Evolutionary conservation across 2,329 filamentous ascomycete genomes (phyloP), one percentile per base, ranked within the genome.

Genomic region (Acephala macrosclerotiorum): DNA sequence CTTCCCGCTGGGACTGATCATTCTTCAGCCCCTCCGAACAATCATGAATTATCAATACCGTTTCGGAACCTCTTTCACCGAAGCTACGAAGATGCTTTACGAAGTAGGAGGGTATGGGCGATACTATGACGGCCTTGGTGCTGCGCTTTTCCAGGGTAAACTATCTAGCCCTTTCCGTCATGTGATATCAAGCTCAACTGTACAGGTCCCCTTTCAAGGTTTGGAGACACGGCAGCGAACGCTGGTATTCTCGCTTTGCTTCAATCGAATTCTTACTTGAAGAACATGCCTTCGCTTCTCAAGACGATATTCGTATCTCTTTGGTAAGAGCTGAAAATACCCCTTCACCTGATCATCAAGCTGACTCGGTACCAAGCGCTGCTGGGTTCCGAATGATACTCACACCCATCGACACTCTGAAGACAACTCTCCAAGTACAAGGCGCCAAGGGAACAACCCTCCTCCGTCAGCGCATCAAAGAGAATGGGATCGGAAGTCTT

Each of bases 11-110:
- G 26, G 3, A 59, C 26, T 56, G 20, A 68, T n/a, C 16, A 33
- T 8, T 1, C 0, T 1, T 3, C 56, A 83, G 81, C 82, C 82
- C 3, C 73, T 84, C 3, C 78, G 82, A 5, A 84, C 82, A 0
- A 81, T 83, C 14, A 84, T 84, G 82, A 84, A 84, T 72, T 84
- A 83, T 53, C 82, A 84, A 66, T 84, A 84, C 61, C 81, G 82
- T 1, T 81, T 79, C 45, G 82, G 82, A 1, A 78, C 77, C 0
- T 76, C 79, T 0, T 83, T 84, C 62, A 77, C 75, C 2, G 59
- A 69, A 0, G 80, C 82, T 0, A 79, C 77, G 0, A 69, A 73
- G 18, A 82, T 79, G 0, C 75, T 84, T 1, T 81, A 82, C 61
- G 68, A 74, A 0, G 78, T 81, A 7, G 80, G 81, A 2, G 81